Conservation (phyloP, 345 rosid genomes). For the Acer campestre region DNA sequence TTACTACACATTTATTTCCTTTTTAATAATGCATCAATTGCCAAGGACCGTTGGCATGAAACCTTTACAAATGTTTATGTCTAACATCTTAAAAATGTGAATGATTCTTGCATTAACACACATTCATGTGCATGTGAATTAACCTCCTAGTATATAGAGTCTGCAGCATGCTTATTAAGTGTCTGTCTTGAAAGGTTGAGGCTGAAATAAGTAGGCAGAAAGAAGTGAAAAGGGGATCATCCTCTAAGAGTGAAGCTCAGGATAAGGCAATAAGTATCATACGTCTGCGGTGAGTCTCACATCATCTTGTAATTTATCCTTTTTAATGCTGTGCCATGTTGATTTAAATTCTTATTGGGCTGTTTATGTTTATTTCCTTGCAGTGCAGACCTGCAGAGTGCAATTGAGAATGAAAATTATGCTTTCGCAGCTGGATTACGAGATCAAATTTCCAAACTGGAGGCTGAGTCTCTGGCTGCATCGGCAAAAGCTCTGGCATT, state of each 20-base stretch:
- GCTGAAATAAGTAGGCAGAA: slow-evolving; percentile 65
- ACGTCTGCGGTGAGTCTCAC: slow-evolving; percentile 62
- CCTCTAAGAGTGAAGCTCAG: slow-evolving; percentile 94
- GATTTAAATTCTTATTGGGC: slow-evolving; percentile 4
- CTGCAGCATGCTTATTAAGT: slow-evolving; percentile 18
- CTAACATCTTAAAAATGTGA: background rate
- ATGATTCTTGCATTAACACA: background rate
- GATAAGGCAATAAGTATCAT: slow-evolving; percentile 80
- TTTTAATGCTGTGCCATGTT: background rate
- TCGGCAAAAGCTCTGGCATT: slow-evolving; percentile 80
- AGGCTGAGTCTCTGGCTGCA: slow-evolving; percentile 85
- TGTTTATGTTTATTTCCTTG: slow-evolving; percentile 28
- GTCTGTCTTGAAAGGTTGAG: slow-evolving; percentile 69
- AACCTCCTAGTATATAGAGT: slow-evolving; percentile 13
- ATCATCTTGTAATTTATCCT: background rate
- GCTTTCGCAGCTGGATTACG: slow-evolving; percentile 72
- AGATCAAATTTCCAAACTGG: slow-evolving; percentile 75
- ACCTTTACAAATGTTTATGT: background rate
- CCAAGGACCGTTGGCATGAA: background rate
- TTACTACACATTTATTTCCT: background rate
- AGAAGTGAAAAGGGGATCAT: slow-evolving; percentile 75
- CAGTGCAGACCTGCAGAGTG: slow-evolving; percentile 88
- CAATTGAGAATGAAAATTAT: slow-evolving; percentile 78
- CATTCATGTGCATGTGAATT: slow-evolving; percentile 13
- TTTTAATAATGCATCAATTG: background rate